phyloP scores from a whole-genome alignment of 192 early-diverging fungal species.

The Coemansia aciculifera region DNA sequence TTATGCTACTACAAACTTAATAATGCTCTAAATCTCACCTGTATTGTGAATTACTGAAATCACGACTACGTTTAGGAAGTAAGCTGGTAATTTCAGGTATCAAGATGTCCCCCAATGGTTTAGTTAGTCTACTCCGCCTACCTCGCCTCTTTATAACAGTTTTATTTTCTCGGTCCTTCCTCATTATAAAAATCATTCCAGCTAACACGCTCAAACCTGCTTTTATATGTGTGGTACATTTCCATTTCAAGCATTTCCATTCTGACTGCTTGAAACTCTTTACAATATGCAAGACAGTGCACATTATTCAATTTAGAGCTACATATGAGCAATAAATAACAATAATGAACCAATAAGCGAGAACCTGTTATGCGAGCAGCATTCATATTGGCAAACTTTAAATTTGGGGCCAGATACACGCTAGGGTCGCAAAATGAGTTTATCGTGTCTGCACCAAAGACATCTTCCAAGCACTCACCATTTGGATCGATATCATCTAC shows the following conservation, averaged over 20 bases:
- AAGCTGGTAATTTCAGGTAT: no score
- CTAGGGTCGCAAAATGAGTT: no score
- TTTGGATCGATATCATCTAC: not conserved
- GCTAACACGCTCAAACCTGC: not conserved
- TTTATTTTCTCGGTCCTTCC: no score
- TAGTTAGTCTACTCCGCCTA: no score
- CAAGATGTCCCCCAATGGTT: no score
- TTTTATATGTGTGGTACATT: not conserved
- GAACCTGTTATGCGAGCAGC: no score
- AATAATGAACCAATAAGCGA: not conserved
- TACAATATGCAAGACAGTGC: not conserved
- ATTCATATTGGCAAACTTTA: not conserved
- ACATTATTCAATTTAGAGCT: not conserved
- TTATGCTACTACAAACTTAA: no score
- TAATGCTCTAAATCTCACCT: no score
- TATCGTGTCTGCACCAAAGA: not conserved
- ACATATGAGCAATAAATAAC: not conserved
- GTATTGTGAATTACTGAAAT: no score
- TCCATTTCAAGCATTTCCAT: not conserved
- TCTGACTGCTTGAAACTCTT: not conserved
- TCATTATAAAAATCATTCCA: no score
- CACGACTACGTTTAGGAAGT: no score
- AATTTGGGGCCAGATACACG: not conserved
- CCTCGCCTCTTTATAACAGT: no score
- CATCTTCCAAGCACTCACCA: not conserved